Base-by-base conservation (phyloP, 306 rosid genomes). In the Clitoria ternatea region DNA sequence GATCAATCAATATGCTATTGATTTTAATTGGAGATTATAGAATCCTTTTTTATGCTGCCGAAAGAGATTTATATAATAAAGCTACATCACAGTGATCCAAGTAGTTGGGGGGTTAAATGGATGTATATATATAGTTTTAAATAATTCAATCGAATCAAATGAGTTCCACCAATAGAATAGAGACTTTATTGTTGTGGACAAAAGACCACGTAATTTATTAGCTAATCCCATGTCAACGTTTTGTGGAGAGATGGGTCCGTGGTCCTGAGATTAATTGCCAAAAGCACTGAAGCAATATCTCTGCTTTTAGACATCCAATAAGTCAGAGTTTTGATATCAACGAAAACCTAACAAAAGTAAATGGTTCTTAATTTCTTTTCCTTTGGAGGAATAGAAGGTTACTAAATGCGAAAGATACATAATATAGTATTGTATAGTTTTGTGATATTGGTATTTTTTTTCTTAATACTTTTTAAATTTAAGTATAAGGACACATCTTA, bases 261-360 rank as follows among this genome's bases (percentile, higher is more conserved):
- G 76, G 81, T 61, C 66, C 71, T 68, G 27, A 10, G 24, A 56
- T 33, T 66, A 66, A 56, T 33, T 66, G 57, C 61, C 33, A 66
- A 57, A 76, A 53, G 40, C 67, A 65, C 56, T 63, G 57, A 52
- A 64, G 36, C 47, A 5, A n/a, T n/a, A n/a, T n/a, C n/a, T 53
- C 11, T 62, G 43, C 47, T 74, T 74, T 63, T 30, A 8, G 47
- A 5, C 52, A 36, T 33, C 52, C 39, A 24, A 5, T 7, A 32
- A 75, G 61, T 43, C 79, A 66, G 36, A 66, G 24, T 26, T 40
- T 19, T 30, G 27, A 36, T 49, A 48, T 61, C 30, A 61, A 40
- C 9, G 36, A 56, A 61, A 35, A 66, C 74, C 62, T 44, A 66
- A 35, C 26, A 36, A 68, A 68, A 76, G 23, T 26, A 11, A 57